Conservation (phyloP, 2,329 filamentous ascomycete genomes). For the Massarina eburnea region DNA sequence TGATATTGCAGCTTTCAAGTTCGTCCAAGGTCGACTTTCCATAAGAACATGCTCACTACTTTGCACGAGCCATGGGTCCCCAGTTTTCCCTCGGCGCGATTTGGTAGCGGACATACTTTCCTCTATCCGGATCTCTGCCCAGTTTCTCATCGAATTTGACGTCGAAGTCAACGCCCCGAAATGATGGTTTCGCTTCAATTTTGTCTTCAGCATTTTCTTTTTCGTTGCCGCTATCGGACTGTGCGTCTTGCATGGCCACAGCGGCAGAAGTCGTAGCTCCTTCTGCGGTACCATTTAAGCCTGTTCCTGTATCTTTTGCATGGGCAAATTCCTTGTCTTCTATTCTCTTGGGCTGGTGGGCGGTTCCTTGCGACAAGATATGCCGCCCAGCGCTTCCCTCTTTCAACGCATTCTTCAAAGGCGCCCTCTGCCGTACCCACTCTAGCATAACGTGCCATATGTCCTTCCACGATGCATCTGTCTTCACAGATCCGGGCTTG, state of each 20-base stretch:
- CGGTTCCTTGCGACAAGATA: slow-evolving; percentile 56
- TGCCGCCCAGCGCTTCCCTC: slow-evolving; percentile 70
- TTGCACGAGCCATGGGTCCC: slow-evolving; percentile 73
- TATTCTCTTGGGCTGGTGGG: slow-evolving; percentile 21
- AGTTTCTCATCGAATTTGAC: slow-evolving; percentile 80
- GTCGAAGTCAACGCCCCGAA: slow-evolving; percentile 48
- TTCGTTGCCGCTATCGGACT: background rate
- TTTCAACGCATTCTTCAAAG: slow-evolving; percentile 73
- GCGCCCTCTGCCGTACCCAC: slow-evolving; percentile 80
- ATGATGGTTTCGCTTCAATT: slow-evolving; percentile 16
- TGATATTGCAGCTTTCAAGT: background rate
- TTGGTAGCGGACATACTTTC: slow-evolving; percentile 82
- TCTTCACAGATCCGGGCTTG: slow-evolving; percentile 87
- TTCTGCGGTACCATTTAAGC: slow-evolving; percentile 6
- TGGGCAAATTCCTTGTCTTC: slow-evolving; percentile 8
- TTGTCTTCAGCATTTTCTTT: background rate
- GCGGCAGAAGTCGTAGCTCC: slow-evolving; percentile 1
- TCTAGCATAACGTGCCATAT: slow-evolving; percentile 94
- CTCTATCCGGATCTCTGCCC: slow-evolving; percentile 66
- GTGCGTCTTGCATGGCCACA: slow-evolving; percentile 7
- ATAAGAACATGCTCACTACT: slow-evolving; percentile 27
- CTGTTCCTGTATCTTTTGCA: slow-evolving; percentile 1
- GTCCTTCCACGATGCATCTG: slow-evolving; percentile 84
- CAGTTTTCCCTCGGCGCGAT: slow-evolving; percentile 88
- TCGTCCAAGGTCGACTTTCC: background rate